Conservation (phyloP, 345 rosid genomes). For the Laguncularia racemosa region DNA sequence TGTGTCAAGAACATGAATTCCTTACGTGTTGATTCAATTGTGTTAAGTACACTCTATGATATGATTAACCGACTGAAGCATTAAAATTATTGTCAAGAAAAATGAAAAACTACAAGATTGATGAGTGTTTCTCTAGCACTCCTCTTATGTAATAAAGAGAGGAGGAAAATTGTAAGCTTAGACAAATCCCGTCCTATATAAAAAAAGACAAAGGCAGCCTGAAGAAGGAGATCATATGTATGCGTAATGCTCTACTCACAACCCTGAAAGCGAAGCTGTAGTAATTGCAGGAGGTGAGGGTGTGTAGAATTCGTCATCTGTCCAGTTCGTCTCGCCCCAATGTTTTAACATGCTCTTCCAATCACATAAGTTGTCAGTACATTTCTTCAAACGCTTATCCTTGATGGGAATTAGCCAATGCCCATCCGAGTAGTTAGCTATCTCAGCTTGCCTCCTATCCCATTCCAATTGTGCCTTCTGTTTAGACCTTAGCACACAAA, state of each 20-base stretch:
- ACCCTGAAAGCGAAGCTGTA: constrained; percentile 24
- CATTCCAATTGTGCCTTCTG: constrained; percentile 89
- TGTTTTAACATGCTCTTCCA: constrained; percentile 91
- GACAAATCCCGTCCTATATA: background rate
- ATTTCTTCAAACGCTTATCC: constrained; percentile 56
- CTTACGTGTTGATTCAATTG: too few relatives aligned
- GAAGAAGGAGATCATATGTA: background rate
- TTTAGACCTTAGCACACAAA: constrained; percentile 68
- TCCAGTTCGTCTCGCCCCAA: constrained; percentile 90
- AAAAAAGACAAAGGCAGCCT: background rate
- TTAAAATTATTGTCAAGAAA: too few relatives aligned
- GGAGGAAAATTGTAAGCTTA: too few relatives aligned
- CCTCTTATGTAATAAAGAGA: too few relatives aligned
- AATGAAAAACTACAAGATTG: too few relatives aligned
- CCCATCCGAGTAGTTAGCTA: constrained; percentile 51
- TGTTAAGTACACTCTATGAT: too few relatives aligned
- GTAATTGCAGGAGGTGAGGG: constrained; percentile 78
- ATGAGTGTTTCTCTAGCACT: too few relatives aligned
- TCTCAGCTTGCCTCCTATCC: constrained; percentile 79
- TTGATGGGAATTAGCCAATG: constrained; percentile 64
- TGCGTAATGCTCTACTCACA: constrained; percentile 12
- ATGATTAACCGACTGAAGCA: too few relatives aligned
- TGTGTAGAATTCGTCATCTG: constrained; percentile 42
- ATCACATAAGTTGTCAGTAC: constrained; percentile 69
- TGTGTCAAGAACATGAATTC: too few relatives aligned